A percentile compares a stretch with the other conserved stretches of the same genome.
These are phyloP conservation scores for Encephalitozoon romaleae DNA, from an alignment of 371 early-diverging fungal species.

Conservation along the genomic window DNA sequence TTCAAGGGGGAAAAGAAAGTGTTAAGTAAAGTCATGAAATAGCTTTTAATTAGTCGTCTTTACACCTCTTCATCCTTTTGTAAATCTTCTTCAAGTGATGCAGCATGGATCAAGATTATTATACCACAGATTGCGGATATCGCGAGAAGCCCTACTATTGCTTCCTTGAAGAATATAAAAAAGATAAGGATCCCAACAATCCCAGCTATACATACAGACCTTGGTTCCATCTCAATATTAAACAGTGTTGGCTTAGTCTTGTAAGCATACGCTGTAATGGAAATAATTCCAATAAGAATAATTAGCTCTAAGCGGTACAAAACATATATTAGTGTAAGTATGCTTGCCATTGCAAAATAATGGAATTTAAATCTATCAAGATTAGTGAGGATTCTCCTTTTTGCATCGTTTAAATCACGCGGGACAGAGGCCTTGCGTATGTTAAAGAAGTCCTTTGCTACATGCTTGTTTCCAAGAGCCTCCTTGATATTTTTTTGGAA, in stretches of 20 bases:
- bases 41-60: neutral
- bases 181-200: neutral
- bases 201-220: neutral
- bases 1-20: neutral
- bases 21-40: neutral
- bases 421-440: slow-evolving; percentile 8
- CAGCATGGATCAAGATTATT: neutral
- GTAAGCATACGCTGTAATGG: neutral
- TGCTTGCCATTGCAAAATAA: neutral
- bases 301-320: neutral
- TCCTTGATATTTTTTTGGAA: neutral
- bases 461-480: neutral
- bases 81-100: neutral
- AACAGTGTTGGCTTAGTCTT: neutral
- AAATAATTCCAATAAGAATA: neutral
- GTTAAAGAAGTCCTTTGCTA: slow-evolving; percentile 10
- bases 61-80: neutral
- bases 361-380: slow-evolving; percentile 11
- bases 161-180: neutral
- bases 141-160: slow-evolving; percentile 1
- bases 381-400: neutral
- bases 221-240: slow-evolving; percentile 1
- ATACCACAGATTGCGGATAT: neutral
- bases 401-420: neutral
- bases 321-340: neutral